Base-by-base conservation (phyloP, 805 yeast species). In the Scheffersomyces amazonensis region DNA sequence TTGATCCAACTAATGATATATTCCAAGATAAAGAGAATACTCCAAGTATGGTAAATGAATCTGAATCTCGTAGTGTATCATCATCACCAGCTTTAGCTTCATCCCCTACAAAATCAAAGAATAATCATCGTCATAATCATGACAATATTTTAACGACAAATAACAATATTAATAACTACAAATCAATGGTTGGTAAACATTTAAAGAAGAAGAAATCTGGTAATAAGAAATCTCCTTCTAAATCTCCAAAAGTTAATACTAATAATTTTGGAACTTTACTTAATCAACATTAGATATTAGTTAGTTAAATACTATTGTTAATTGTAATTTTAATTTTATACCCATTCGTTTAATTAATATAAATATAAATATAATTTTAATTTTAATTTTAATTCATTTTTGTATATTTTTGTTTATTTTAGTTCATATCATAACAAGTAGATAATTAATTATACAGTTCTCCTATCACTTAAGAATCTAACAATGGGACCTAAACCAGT, bases 401-500 rank as follows among this genome's bases (percentile, higher is more conserved):
- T 22, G 25, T 22, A 9, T 8, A 22, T 22, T 8, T 22, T 22
- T 22, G 25, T 9, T 12, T 22, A 9, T 22, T 22, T 22, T 9
- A 22, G 12, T 22, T 6, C 27, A 15, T 25, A 28, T 20, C 28
- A 25, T 15, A 21, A 21, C n/a, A n/a, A n/a, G n/a, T n/a, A n/a
- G n/a, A n/a, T n/a, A n/a, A n/a, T n/a, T 30, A 30, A 9, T 30
- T 39, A 87, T 23, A 87, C 83, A 4, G 87, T 77, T 58, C 93
- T 76, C 66, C 95, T 79, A 64, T 91, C 98, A 31, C 88, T 78
- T 62, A 89, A 73, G 61, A 80, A 89, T 50, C 96, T 80, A 35
- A 86, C 86, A 49, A 93, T 82, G 31, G 96, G 86, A 10, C 96
- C 96, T 56, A 84, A 81, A 15, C 98, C 98, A 12, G 90, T 78